phyloP scores from a whole-genome alignment of 2,329 filamentous ascomycete genomes.

The Aspergillus ustus region DNA sequence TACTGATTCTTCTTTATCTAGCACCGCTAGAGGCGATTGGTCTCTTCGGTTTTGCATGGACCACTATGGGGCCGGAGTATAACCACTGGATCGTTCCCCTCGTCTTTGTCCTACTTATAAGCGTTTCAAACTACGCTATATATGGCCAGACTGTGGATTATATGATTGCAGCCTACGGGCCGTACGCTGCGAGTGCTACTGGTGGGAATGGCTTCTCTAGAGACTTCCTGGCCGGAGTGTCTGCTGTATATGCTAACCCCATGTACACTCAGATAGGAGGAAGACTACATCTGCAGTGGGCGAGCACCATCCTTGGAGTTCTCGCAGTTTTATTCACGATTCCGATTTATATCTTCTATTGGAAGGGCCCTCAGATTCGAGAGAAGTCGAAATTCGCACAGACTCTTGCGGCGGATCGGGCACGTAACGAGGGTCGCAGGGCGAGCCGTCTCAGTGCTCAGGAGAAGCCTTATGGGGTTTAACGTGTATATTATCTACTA shows the following conservation, averaged over 20 bases:
- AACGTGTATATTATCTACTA: not conserved
- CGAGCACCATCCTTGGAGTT: conserved; percentile 58
- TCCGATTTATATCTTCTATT: conserved; percentile 62
- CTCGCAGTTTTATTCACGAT: conserved; percentile 57
- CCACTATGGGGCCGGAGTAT: conserved; percentile 66
- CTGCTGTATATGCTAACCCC: conserved; percentile 70
- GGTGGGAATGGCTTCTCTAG: conserved; percentile 76
- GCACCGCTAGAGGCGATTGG: conserved; percentile 68
- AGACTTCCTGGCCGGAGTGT: conserved; percentile 73
- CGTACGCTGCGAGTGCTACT: conserved; percentile 74
- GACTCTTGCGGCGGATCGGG: conserved; percentile 33
- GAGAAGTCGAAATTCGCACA: conserved; percentile 58
- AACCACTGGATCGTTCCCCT: conserved; percentile 71
- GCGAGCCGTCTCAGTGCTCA: conserved; percentile 22
- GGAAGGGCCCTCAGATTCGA: conserved; percentile 59
- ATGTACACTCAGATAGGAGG: conserved; percentile 59
- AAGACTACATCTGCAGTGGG: conserved; percentile 54
- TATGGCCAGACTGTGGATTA: conserved; percentile 81
- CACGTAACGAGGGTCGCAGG: conserved; percentile 23
- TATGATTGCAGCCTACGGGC: conserved; percentile 75
- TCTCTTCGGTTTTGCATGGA: conserved; percentile 72
- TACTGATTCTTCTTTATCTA: conserved; percentile 68
- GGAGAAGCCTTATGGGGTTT: conserved; percentile 19
- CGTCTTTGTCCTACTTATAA: conserved; percentile 67
- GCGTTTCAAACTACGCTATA: too few species aligned